Base-by-base conservation (phyloP, 495 filamentous ascomycete species). In the Massariosphaeria phaeospora region DNA sequence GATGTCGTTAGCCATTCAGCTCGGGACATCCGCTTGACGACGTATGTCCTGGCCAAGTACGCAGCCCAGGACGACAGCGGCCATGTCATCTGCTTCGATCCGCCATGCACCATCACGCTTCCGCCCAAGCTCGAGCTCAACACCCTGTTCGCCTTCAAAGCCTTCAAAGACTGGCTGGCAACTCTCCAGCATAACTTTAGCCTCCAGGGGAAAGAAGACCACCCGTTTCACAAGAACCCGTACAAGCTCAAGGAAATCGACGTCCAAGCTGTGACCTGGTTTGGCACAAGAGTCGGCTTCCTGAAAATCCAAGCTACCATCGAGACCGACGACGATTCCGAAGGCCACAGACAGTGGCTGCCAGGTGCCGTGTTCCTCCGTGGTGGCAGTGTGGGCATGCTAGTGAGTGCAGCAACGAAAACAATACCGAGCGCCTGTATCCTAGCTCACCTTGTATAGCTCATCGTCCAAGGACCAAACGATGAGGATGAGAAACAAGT, bases 281-380 rank as follows among this genome's bases (percentile, higher is more conserved):
- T 89, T 58, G 81, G 82, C 39, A 66, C 62, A 2, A 53, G 82
- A 8, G 63, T 91, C 18, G 89, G 90, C 9, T 96, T 96, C 66
- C 52, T 95, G 17, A 94, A 94, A 57, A 66, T 95, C 7, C 77
- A 76, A 26, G 79, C 85, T 2, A 71, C 79, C 11, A 75, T 95
- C 1, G 74, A 76, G 13, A 93, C 42, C 18, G 62, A 69, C 4
- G 62, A 65, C 6, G 83, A n/a, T n/a, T n/a, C n/a, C n/a, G n/a
- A n/a, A n/a, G n/a, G n/a, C n/a, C n/a, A n/a, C n/a, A n/a, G 81
- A 7, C 84, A 88, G 61, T 73, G 65, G 38, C 77, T 96, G 3
- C 87, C 89, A 0, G 88, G 86, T 3, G 79, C 81, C 27, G 78
- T 91, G 1, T 91, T 96, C 66, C 70, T 96, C 21, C 79, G 89